Base-by-base conservation (phyloP, 2,329 filamentous ascomycete genomes). In the Huntiella decipiens region DNA sequence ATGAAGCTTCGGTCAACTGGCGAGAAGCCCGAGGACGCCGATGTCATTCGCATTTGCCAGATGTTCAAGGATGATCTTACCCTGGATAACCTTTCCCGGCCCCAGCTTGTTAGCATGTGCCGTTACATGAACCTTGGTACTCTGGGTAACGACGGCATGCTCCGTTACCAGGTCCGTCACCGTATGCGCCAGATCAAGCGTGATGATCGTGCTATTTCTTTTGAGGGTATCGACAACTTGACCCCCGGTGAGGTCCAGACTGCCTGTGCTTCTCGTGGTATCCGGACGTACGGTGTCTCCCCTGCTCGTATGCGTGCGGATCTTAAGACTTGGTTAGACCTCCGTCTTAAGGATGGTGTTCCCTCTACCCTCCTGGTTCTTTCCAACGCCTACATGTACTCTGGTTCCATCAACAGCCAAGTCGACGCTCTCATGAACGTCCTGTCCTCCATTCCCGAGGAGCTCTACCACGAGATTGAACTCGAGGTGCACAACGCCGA, bases 181-280 rank as follows among this genome's bases (percentile, higher is more conserved):
- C 83, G 88, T 52, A 98, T 98, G 91, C 78, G 88, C 56, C 91
- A 98, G 65, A 96, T 96, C 70, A 98, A 98, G 77, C 80, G 88
- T 52, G 91, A 98, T 58, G 91, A 98, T 65, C 79, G 79, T 53
- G 86, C 87, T 52, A 98, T 98, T 59, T 82, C 77, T 60, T 94
- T 80, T 58, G 91, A 98, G 63, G 87, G 91, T 32, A 80, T 98
- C 28, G 86, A 93, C 50, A 87, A 81, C 45, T 73, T 98, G 44
- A 92, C 86, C n/a, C 86, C 96, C 0, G 73, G 79, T 2, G 91
- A 98, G 62, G 72, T 98, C 40, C 91, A 96, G 66, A 82, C 78
- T 57, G 91, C 91, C 1, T 92, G 85, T 59, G 85, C 85, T 38
- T 86, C 82, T 53, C 85, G 91, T 54, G 91, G 91, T 55, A 82